Evolutionary conservation across 169 alveolate genomes (phyloP), one percentile per base, ranked within the genome.

Genomic region (Plasmodium vivax): DNA sequence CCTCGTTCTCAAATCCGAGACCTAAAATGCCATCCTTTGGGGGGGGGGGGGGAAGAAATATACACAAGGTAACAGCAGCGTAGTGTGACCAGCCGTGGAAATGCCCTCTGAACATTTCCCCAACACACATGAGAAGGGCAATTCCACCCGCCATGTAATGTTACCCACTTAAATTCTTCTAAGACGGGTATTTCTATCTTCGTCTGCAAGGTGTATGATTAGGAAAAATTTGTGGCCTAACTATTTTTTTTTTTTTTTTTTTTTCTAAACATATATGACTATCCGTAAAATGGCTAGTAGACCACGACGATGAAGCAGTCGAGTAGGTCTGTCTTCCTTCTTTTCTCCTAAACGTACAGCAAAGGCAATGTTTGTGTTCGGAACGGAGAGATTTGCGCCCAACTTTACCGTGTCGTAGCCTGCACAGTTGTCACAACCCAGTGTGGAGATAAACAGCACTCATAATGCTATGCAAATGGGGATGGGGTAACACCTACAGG

Each of bases 21-120:
- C 98, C 98, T 41, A 96, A 73, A 45, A 96, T 96, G 5, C 98
- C 98, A 83, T 96, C 98, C 98, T 92, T 51, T 1, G 4, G 41
- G 41, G 41, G 4, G 41, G 36, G 80, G 80, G 62, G 47, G 30
- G 68, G 32, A 84, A 14, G 27, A 14, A 14, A 51, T 51, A 51
- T 51, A 8, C 23, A 34, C 47, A 12, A 36, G 74, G 45, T 36
- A 68, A 36, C 51, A 2, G 41, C 14, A 58, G 43, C 30, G 38
- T 16, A 43, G 56, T 30, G 43, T 7, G 3, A 19, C 19, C 8
- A n/a, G 4, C 56, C 4, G 23, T 36, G 38, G 32, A 45, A 45
- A 82, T 73, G 5, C 36, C 14, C 34, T 56, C 23, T 14, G 56
- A 43, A 43, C 12, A 7, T n/a, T n/a, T 82, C 12, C 51, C 38